Base-by-base conservation (phyloP, 805 yeast species). In the Yarrowia porcina region DNA sequence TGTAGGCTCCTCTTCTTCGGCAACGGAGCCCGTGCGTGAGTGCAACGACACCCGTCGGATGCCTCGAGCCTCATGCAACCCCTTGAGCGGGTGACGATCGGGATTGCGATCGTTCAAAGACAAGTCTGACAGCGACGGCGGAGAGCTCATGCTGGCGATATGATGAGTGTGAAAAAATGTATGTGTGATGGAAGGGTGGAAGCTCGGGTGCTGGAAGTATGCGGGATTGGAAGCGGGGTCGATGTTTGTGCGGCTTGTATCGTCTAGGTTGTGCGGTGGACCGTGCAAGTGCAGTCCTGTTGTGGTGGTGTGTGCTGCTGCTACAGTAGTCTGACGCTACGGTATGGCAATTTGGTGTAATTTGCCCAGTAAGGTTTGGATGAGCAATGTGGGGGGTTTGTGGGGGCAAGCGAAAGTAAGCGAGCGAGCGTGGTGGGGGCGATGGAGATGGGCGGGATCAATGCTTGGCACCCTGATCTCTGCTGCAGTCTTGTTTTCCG, bases 381-480 rank as follows among this genome's bases (percentile, higher is more conserved):
- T 23, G 52, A 45, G 52, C 52, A 45, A 45, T 45, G 52, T 45
- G 52, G 52, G 52, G 50, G 52, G 49, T n/a, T 42, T 45, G 52
- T 45, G 52, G 52, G 52, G 52, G 52, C 52, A 30, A 45, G 52
- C 52, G 50, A 44, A 30, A 45, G 52, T 45, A 18, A 30, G 52
- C 52, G 52, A 30, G 52, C 12, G 27, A 18, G 12, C 17, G 17
- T 8, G n/a, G 17, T 45, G 52, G 25, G 33, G 18, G 36, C n/a
- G 20, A 8, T 4, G 32, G 32, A 39, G 11, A 8, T 2, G 44
- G 13, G 27, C 1, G 1, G 12, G 12, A 21, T 20, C 44, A 6
- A 6, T n/a, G n/a, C 13, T 12, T 39, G 9, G 44, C 12, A 5
- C 27, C 12, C 13, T 5, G 41, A 3, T 38, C 15, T 7, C 3